Percentiles rank a stretch among this genome's conserved stretches.
These are phyloP conservation scores for Amylocystis lapponica DNA, from an alignment of 768 basidiomycete species.

Conservation along the genomic window DNA sequence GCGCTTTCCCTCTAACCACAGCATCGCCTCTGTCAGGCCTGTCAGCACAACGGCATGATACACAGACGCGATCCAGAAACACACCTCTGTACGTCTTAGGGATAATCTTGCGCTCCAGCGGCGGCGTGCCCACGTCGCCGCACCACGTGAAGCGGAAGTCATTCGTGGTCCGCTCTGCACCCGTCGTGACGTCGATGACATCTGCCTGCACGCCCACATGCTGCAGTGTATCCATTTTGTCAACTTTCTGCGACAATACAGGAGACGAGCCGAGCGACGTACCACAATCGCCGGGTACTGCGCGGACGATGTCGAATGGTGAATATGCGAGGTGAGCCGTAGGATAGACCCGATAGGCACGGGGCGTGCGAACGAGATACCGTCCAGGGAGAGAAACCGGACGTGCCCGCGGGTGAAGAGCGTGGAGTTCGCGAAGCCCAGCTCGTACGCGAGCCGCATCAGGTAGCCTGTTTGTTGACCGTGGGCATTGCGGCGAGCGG, in stretches of 20 bases:
- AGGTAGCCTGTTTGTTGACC: slow-evolving; percentile 33
- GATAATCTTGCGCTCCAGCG: slow-evolving; percentile 44
- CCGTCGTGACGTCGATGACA: slow-evolving; percentile 64
- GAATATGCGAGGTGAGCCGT: slow-evolving; percentile 62
- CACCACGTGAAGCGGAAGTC: slow-evolving; percentile 76
- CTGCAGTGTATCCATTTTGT: slow-evolving; percentile 26
- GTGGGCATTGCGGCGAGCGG: not conserved
- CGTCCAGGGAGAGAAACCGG: slow-evolving; percentile 72
- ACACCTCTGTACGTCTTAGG: slow-evolving; percentile 67
- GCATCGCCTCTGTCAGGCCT: slow-evolving; percentile 63
- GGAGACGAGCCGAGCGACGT: slow-evolving; percentile 22
- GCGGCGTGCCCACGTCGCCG: slow-evolving; percentile 30
- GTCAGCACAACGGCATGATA: slow-evolving; percentile 13
- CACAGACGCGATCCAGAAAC: slow-evolving; percentile 14
- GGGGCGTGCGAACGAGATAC: slow-evolving; percentile 72
- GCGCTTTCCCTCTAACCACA: slow-evolving; percentile 75
- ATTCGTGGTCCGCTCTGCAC: slow-evolving; percentile 61
- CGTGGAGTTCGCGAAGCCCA: slow-evolving; percentile 67
- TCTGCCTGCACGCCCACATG: slow-evolving; percentile 69
- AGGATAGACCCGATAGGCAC: slow-evolving; percentile 84
- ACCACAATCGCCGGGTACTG: slow-evolving; percentile 57
- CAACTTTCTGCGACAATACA: not conserved
- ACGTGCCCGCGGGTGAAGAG: slow-evolving; percentile 64
- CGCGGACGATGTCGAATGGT: slow-evolving; percentile 47
- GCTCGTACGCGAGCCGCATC: slow-evolving; percentile 72